These are phyloP conservation scores for Skeletonema marinoi DNA, from an alignment of 108 stramenopile species.

Conservation along the genomic window DNA sequence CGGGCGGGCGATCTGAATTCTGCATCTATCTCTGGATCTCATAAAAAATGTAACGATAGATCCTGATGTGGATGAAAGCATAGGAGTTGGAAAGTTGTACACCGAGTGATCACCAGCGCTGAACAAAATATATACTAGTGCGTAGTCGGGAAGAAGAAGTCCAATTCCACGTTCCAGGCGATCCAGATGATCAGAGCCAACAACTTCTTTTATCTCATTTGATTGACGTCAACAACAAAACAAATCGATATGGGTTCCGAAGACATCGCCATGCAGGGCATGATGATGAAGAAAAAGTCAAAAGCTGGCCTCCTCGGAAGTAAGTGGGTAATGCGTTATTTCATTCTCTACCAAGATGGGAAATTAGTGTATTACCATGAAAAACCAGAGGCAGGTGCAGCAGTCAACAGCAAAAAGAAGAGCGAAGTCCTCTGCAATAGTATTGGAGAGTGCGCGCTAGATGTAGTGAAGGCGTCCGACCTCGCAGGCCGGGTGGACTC, in stretches of 20 bases:
- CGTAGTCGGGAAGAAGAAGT: too few species aligned
- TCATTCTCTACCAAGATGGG: slow-evolving; percentile 27
- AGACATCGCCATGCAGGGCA: not conserved
- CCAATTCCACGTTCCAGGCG: too few species aligned
- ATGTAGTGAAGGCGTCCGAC: slow-evolving; percentile 15
- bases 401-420: not conserved
- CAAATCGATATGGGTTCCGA: not conserved
- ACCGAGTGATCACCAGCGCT: too few species aligned
- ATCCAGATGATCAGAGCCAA: too few species aligned
- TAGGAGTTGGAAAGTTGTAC: too few species aligned
- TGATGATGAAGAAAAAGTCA: not conserved
- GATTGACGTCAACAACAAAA: too few species aligned
- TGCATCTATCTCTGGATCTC: too few species aligned
- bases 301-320: not conserved
- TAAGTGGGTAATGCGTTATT: slow-evolving; percentile 31
- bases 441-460: slow-evolving; percentile 11
- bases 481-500: slow-evolving; percentile 5
- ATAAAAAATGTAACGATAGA: too few species aligned
- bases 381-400: not conserved
- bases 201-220: too few species aligned
- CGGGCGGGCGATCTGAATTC: too few species aligned
- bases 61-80: too few species aligned
- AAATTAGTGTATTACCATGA: slow-evolving; percentile 20
- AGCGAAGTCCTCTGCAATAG: slow-evolving; percentile 18
- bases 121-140: too few species aligned